These are phyloP conservation scores for Dryas drummondii DNA, from an alignment of 306 rosid species.

Conservation along the genomic window DNA sequence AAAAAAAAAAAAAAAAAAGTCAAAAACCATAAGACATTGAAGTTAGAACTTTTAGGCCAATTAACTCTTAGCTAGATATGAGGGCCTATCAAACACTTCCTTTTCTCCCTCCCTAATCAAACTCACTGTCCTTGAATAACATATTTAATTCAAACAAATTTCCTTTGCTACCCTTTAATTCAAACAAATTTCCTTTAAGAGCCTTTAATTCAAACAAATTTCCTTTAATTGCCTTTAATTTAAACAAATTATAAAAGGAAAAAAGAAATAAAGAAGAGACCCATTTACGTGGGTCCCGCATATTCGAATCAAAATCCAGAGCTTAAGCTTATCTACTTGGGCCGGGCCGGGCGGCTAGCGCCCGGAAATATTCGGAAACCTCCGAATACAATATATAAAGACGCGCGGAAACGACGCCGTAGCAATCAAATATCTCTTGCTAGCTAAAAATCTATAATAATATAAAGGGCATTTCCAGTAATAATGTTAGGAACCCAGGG, in stretches of 20 bases:
- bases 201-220: constrained; percentile 24
- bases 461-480: constrained; percentile 15
- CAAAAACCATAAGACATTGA: background rate
- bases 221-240: background rate
- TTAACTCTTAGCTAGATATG: background rate
- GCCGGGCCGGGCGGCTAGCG: background rate
- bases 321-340: no score
- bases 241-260: background rate
- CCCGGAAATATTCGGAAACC: constrained; percentile 3
- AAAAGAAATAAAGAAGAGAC: background rate
- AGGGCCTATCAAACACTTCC: background rate
- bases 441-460: background rate
- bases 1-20: no score
- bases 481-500: constrained; percentile 6
- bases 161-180: no score
- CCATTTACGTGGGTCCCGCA: background rate
- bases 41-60: background rate
- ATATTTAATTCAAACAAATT: constrained; percentile 13
- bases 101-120: background rate
- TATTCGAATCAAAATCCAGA: background rate
- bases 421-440: background rate
- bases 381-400: no score
- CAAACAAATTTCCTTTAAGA: background rate
- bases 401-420: constrained; percentile 7
- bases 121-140: background rate